Evolutionary conservation across 192 early-diverging fungal species (phyloP), one percentile per base, ranked within the genome.

Genomic region (Backusella sp.): DNA sequence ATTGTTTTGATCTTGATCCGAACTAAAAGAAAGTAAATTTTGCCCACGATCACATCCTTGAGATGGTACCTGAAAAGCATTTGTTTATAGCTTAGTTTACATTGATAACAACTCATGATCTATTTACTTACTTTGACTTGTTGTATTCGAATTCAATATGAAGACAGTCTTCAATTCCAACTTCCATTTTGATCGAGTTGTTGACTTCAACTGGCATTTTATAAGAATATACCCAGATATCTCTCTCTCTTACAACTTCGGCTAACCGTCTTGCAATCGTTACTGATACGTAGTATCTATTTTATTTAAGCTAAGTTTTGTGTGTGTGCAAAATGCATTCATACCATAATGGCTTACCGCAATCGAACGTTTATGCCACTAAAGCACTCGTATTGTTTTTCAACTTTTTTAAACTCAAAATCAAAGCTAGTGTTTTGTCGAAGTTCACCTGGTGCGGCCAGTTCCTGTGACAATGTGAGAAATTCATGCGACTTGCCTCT

Each of bases 111-210:
- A 39, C 23, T 36, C 68, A 46, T 73, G n/a, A 44, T 26, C 8
- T 28, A 35, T 23, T 23, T 26, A 83, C 87, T 73, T 85, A 99
- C 93, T 92, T 97, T 69, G 93, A 95, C 82, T 97, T 99, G 89
- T 99, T 99, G 85, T 99, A 99, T 88, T 99, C 98, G 69, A 99
- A 99, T 79, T 99, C 98, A 80, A 99, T 99, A 76, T 99, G 98
- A 70, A 99, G 82, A 76, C 96, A 97, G 79, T 99, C 98, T 77
- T 99, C 98, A 75, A 99, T 99, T 23, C 98, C 98, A 62, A 99
- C 97, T 79, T 99, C 98, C 98, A 99, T 99, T 82, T 98, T 97
- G 83, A 99, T 98, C 1, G 95, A 94, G 82, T 92, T 93, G 86
- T 98, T 97, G 62, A 92, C 87, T 70, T 96, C 94, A 14, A 95